A percentile compares a stretch with the other conserved stretches of the same genome.
phyloP scores from a whole-genome alignment of 768 basidiomycete genomes.

The Cystofilobasidium bisporidii region DNA sequence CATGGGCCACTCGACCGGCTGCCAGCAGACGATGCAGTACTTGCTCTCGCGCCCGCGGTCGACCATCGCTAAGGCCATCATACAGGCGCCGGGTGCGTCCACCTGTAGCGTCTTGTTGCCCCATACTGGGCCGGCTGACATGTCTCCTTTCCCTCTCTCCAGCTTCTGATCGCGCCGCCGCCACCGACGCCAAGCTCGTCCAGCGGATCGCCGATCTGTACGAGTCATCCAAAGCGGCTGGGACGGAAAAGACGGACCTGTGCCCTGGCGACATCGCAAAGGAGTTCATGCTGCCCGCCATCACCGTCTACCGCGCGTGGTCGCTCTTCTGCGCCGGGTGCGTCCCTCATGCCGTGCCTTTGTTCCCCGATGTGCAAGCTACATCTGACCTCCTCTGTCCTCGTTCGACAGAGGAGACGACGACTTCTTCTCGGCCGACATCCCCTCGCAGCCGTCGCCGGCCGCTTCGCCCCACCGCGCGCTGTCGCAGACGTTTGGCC shows the following conservation, averaged over 20 bases:
- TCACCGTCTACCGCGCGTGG: slow-evolving; percentile 23
- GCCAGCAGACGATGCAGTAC: slow-evolving; percentile 27
- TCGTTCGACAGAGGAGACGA: slow-evolving; percentile 17
- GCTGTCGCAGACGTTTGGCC: slow-evolving; percentile 8
- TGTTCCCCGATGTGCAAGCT: neutral
- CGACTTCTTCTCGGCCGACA: slow-evolving; percentile 16
- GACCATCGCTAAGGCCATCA: slow-evolving; percentile 1
- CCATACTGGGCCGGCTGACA: too few species aligned
- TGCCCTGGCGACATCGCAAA: neutral
- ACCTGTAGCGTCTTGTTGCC: too few species aligned
- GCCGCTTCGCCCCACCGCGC: neutral
- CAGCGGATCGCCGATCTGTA: neutral
- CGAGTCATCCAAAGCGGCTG: neutral
- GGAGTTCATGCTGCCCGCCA: neutral
- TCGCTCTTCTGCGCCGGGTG: slow-evolving; percentile 12
- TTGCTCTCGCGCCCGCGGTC: slow-evolving; percentile 7
- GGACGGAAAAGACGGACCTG: neutral
- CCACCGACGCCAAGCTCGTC: neutral
- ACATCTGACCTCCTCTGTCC: neutral
- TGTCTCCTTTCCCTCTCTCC: neutral
- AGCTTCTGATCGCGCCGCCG: slow-evolving; percentile 23
- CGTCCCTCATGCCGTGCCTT: neutral
- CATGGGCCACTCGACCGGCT: slow-evolving; percentile 25
- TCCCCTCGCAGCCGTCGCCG: neutral
- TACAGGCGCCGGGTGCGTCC: slow-evolving; percentile 24